phyloP scores from a whole-genome alignment of 169 alveolate species.

The Eimeria maxima region DNA sequence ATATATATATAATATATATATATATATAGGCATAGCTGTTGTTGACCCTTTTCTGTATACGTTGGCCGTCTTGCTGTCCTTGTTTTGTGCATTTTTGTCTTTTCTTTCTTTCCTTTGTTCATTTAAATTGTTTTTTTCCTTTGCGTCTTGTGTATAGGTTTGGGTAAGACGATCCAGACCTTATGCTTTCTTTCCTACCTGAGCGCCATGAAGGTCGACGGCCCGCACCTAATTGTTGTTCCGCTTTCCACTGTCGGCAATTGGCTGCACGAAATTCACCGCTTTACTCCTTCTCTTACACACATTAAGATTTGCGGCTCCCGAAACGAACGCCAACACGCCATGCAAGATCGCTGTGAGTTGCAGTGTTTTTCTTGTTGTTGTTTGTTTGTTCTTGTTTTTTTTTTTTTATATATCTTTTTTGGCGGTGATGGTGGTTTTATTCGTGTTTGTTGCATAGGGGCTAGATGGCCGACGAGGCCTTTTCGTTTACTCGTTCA shows the following conservation, averaged over 20 bases:
- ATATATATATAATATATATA: no score
- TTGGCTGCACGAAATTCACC: constrained; percentile 97
- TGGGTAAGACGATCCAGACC: constrained; percentile 96
- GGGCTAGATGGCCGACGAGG: neutral
- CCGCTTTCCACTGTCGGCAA: constrained; percentile 97
- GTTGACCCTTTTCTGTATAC: no score
- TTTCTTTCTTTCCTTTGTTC: neutral
- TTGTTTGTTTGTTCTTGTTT: neutral
- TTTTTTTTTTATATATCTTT: no score
- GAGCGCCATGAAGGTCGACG: constrained; percentile 90
- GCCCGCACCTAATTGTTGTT: constrained; percentile 98
- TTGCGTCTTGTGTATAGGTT: constrained; percentile 85
- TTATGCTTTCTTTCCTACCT: constrained; percentile 92
- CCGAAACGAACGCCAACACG: constrained; percentile 92
- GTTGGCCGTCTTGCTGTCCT: no score
- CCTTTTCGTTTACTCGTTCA: neutral
- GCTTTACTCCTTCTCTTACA: constrained; percentile 94
- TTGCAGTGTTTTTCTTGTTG: neutral
- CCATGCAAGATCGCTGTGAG: constrained; percentile 88
- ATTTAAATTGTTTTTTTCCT: neutral
- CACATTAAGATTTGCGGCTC: constrained; percentile 94
- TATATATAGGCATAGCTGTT: no score
- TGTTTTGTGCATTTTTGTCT: neutral
- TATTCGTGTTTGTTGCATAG: neutral
- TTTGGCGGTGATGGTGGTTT: no score